Evolutionary conservation across 768 basidiomycete species (phyloP), one percentile per base, ranked within the genome.

Genomic region (Baorangia bicolor): DNA sequence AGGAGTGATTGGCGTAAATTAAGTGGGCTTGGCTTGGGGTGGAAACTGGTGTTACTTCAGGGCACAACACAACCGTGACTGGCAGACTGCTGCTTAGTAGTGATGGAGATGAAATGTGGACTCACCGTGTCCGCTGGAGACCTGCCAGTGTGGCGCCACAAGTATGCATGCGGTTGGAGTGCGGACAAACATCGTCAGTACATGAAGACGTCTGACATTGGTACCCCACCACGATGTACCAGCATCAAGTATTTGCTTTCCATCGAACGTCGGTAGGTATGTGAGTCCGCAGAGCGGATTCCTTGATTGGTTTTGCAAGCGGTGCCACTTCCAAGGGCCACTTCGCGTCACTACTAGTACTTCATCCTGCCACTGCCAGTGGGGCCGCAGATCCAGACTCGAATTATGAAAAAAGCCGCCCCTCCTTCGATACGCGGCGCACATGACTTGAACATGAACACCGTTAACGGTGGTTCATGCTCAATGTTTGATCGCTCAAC

Each of bases 1-100:
- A 64, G 34, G 59, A 51, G 35, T 63, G 33, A 59, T 18, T 18
- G 14, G 31, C 40, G 11, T 35, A 18, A 38, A 28, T 23, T 18
- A 8, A 30, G 16, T 31, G 20, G 33, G 18, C 10, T 37, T 30
- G 27, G 35, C n/a, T 12, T 30, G 21, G 27, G 35, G 16, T 44
- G 41, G 21, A 40, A 27, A 16, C 25, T 10, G 9, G 13, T 18
- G 30, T 21, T 39, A 16, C 21, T 13, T 14, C 27, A 14, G 12
- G 23, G 14, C 31, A 13, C 33, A 25, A 42, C 30, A 35, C 28
- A 9, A 18, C 47, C n/a, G n/a, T n/a, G n/a, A n/a, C n/a, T n/a
- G n/a, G n/a, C n/a, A 13, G 34, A 25, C 18, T 18, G 27, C n/a
- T 20, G n/a, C 16, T 37, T 13, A 35, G 18, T 18, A 23, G 45